Evolutionary conservation across 768 basidiomycete genomes (phyloP).

Genomic region (Dacryopinax primogenitus): DNA sequence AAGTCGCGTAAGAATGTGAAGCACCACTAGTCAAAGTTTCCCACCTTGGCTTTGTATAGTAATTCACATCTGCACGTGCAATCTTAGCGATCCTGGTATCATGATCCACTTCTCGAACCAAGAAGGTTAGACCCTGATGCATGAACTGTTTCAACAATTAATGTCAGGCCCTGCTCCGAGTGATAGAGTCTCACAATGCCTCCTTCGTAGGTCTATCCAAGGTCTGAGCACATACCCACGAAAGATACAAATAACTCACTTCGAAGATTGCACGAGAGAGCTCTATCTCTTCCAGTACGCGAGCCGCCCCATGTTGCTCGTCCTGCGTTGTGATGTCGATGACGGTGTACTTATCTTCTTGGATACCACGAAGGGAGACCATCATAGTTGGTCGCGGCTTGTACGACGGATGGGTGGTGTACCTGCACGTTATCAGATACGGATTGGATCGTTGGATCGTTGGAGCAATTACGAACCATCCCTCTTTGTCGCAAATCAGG

Average conservation of each 20-base stretch:
- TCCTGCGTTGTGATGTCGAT: constrained; percentile 44
- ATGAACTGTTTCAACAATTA: constrained; percentile 44
- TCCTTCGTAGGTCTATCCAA: constrained; percentile 50
- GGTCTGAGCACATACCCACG: not conserved
- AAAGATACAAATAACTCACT: constrained; percentile 24
- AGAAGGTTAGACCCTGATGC: constrained; percentile 72
- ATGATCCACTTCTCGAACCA: constrained; percentile 74
- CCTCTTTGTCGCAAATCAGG: constrained; percentile 58
- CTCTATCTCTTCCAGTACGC: constrained; percentile 69
- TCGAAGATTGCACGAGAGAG: constrained; percentile 74
- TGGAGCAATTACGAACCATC: constrained; percentile 45
- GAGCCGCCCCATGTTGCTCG: constrained; percentile 28
- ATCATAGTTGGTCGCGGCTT: constrained; percentile 62
- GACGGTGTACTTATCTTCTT: constrained; percentile 67
- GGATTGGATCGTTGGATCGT: too few relatives aligned
- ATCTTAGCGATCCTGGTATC: constrained; percentile 61
- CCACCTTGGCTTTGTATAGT: constrained; percentile 62
- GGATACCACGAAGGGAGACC: constrained; percentile 60
- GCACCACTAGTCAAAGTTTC: not conserved
- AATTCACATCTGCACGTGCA: constrained; percentile 64
- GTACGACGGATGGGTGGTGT: constrained; percentile 66
- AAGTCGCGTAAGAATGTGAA: not conserved
- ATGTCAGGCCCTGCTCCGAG: not conserved
- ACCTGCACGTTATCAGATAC: constrained; percentile 40
- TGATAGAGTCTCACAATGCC: constrained; percentile 45